Base-by-base conservation (phyloP, 2,329 filamentous ascomycete genomes). In the Aspergillus quadrilineatus region DNA sequence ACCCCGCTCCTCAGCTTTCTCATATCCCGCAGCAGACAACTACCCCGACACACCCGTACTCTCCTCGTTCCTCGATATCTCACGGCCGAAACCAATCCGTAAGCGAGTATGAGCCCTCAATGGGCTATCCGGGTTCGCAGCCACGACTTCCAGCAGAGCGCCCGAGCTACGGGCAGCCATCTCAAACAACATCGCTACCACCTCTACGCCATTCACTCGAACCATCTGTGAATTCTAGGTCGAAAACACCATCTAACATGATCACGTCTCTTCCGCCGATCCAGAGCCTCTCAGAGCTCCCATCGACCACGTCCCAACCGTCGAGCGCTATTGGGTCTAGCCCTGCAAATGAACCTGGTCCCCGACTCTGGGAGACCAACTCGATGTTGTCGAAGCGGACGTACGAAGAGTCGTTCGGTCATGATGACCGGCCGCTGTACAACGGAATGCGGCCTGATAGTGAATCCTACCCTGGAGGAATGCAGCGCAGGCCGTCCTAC, bases 361-460 rank as follows among this genome's bases (percentile, higher is more conserved):
- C 62, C 15, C 62, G 65, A 22, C 59, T 71, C 1, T 74, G 70
- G 56, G 66, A 71, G n/a, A 69, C 68, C 0, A 68, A 65, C 14
- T 58, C 65, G 3, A 55, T 61, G 12, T 52, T 67, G 36, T 54
- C 66, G 29, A 76, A 76, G 50, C 69, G 74, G 17, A 66, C 66
- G 0, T 71, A 76, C 54, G 70, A 71, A 41, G 73, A 75, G 22
- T 66, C 71, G 1, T 76, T 76, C 54, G 73, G 73, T 50, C 67
- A 67, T 57, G 76, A 73, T 44, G 68, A 72, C 3, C 69, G 73
- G 42, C 65, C 75, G 1, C 70, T 79, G 29, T 67, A 73, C 58
- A 77, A 80, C 58, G 76, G 77, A 50, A 73, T 73, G 70, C 74
- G 77, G 29, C 77, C 77, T 6, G 71, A 73, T 52, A 53, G 62